phyloP scores from a whole-genome alignment of 2,329 filamentous ascomycete genomes.

The Pestalotiopsis sp. region DNA sequence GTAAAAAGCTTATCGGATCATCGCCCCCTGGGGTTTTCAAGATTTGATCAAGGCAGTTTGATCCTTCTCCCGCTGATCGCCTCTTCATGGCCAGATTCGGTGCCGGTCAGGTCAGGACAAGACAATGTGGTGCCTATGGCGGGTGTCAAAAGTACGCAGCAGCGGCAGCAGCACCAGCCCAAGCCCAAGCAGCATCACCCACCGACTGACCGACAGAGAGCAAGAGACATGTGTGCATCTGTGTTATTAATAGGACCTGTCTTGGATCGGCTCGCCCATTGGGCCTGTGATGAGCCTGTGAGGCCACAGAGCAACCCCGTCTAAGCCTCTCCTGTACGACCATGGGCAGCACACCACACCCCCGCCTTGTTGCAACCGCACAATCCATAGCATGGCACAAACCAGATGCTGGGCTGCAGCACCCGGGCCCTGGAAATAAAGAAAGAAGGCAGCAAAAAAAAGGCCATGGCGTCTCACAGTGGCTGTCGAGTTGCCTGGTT shows the following conservation, averaged over 20 bases:
- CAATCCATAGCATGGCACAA: neutral
- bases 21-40: neutral
- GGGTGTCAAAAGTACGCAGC: neutral
- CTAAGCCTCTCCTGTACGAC: constrained; percentile 11
- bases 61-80: neutral
- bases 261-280: neutral
- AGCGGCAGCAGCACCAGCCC: neutral
- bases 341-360: neutral
- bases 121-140: neutral
- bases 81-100: neutral
- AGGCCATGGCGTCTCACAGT: constrained; percentile 1
- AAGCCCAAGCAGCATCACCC: neutral
- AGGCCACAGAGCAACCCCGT: neutral
- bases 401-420: constrained; percentile 1
- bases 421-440: neutral
- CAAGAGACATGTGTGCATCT: neutral
- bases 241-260: constrained; percentile 9
- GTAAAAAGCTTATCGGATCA: neutral
- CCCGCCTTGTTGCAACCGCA: neutral
- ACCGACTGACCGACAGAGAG: neutral
- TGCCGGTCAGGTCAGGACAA: neutral
- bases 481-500: neutral
- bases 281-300: neutral
- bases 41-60: neutral
- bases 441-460: neutral